Percentiles rank a stretch among this genome's conserved stretches.
Evolutionary conservation across 2,329 filamentous ascomycete species (phyloP).

Genomic region (Sporothrix euskadiensis): DNA sequence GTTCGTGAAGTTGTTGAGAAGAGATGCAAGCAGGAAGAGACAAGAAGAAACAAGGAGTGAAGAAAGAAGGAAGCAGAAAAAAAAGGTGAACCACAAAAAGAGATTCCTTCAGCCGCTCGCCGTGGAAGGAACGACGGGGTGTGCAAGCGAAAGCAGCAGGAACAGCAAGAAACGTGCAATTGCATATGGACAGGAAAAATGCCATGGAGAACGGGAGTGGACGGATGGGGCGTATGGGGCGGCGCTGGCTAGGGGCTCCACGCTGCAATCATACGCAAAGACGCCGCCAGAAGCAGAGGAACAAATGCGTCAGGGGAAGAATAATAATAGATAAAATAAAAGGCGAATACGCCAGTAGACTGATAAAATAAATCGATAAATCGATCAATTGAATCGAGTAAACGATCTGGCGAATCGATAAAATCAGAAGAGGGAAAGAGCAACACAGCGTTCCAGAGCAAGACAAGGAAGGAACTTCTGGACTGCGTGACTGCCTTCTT

Average conservation of each 20-base stretch:
- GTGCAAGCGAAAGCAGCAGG: constrained; percentile 1
- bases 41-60: not conserved
- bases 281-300: constrained; percentile 2
- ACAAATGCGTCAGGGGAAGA: constrained; percentile 15
- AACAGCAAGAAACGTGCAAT: constrained; percentile 13
- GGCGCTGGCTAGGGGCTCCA: constrained; percentile 19
- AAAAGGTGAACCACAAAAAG: not conserved
- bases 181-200: constrained; percentile 16
- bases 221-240: constrained; percentile 18
- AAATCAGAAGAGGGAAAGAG: constrained; percentile 11
- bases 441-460: constrained; percentile 7
- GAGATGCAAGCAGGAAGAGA: not conserved
- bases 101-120: constrained; percentile 7
- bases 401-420: not conserved
- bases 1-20: not conserved
- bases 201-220: constrained; percentile 7
- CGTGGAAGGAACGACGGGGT: constrained; percentile 5
- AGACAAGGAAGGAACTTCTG: not conserved
- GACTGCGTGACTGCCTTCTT: not conserved
- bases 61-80: not conserved
- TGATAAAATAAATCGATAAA: not conserved
- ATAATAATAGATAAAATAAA: not conserved
- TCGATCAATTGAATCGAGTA: not conserved
- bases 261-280: constrained; percentile 16
- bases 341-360: not conserved